phyloP scores from a whole-genome alignment of 306 rosid genomes.

The Trichosanthes truncata region DNA sequence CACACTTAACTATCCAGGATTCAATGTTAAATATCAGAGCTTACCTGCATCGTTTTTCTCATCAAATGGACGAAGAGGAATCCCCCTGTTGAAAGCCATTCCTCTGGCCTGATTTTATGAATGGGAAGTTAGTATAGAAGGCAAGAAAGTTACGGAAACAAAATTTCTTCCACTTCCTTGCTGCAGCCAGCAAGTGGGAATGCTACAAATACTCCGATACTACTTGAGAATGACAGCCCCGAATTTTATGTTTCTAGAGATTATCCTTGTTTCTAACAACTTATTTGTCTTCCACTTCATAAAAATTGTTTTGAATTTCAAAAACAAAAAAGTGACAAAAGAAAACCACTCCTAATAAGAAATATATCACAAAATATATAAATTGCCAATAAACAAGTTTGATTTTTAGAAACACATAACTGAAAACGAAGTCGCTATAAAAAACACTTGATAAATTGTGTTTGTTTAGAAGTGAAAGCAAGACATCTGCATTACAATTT shows the following conservation, averaged over 20 bases:
- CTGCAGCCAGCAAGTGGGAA: not conserved
- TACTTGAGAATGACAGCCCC: not conserved
- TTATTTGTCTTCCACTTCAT: not conserved
- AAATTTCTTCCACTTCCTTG: not conserved
- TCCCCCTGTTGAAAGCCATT: conserved; percentile 80
- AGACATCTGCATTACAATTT: not conserved
- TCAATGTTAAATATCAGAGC: conserved; percentile 10
- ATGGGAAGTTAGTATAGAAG: conserved; percentile 6
- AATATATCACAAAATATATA: not conserved
- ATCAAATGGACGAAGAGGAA: conserved; percentile 45
- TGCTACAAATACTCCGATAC: not conserved
- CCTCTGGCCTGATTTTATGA: conserved; percentile 64
- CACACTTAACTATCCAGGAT: not conserved
- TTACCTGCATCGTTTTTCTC: conserved; percentile 88
- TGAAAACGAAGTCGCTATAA: not conserved
- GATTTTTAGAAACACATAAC: not conserved
- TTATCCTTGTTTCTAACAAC: not conserved
- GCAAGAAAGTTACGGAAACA: not conserved
- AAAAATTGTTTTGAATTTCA: not conserved
- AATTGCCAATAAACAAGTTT: not conserved
- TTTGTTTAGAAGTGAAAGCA: not conserved
- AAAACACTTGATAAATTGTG: not conserved
- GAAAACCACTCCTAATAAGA: not conserved
- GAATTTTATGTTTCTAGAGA: not conserved
- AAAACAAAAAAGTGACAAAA: not conserved